These are phyloP conservation scores for Boeremia lycopersici DNA, from an alignment of 2,329 filamentous ascomycete species.

Conservation along the genomic window DNA sequence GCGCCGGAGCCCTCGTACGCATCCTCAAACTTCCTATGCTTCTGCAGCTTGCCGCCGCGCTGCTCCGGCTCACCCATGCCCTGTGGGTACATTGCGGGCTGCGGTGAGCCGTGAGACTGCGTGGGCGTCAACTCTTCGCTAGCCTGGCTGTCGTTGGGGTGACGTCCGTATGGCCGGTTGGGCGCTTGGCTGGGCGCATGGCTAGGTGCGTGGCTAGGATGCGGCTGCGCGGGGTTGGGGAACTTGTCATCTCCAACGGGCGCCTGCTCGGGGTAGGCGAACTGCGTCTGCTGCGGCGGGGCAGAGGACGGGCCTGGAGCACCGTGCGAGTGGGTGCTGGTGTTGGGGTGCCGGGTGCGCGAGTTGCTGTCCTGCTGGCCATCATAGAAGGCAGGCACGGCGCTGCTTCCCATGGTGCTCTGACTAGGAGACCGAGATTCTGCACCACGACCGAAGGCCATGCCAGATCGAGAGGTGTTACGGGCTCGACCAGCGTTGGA, in stretches of 20 bases:
- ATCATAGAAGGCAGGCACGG: constrained; percentile 52
- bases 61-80: constrained; percentile 43
- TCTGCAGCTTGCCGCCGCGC: constrained; percentile 69
- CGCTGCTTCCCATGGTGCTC: constrained; percentile 51
- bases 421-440: constrained; percentile 53
- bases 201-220: constrained; percentile 34
- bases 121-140: constrained; percentile 37
- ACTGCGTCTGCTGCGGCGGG: constrained; percentile 46
- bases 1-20: constrained; percentile 71
- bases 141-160: constrained; percentile 45
- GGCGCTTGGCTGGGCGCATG: constrained; percentile 17
- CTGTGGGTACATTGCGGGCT: constrained; percentile 49
- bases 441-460: constrained; percentile 52
- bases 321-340: constrained; percentile 22
- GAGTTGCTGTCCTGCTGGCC: constrained; percentile 43
- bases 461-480: constrained; percentile 44
- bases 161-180: constrained; percentile 34
- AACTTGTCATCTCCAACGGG: constrained; percentile 46
- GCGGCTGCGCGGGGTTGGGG: constrained; percentile 39
- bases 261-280: constrained; percentile 32
- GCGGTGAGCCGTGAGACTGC: constrained; percentile 14
- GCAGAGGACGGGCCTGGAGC: constrained; percentile 39
- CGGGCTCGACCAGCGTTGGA: constrained; percentile 36
- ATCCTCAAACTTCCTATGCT: constrained; percentile 85
- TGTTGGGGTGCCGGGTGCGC: constrained; percentile 27